Conservation (phyloP, 352 stramenopile genomes). For the Globisporangium middletonii region DNA sequence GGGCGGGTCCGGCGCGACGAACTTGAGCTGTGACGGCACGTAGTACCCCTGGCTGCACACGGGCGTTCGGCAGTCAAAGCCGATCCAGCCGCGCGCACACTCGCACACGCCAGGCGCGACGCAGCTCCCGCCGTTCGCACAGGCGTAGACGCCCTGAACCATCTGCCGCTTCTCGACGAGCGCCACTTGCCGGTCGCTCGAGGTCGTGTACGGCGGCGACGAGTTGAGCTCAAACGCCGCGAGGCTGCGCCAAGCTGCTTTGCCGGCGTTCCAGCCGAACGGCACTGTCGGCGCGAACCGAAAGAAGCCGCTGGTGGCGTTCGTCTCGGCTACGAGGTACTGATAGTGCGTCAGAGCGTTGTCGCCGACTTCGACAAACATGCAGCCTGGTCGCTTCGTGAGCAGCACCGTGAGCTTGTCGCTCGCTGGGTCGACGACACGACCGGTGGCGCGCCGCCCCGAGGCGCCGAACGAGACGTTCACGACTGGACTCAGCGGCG, state of each 20-base stretch:
- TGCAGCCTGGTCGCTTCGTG: conserved; percentile 20
- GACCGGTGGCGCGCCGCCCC: conserved; percentile 19
- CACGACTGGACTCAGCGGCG: conserved; percentile 31
- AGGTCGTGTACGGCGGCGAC: conserved; percentile 51
- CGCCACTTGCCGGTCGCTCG: conserved; percentile 87
- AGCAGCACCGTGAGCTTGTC: conserved; percentile 14
- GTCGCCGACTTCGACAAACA: conserved; percentile 85
- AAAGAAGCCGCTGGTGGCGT: conserved; percentile 64
- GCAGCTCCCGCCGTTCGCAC: conserved; percentile 92
- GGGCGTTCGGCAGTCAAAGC: conserved; percentile 96
- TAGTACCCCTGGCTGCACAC: conserved; percentile 94
- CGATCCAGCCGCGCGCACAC: conserved; percentile 89
- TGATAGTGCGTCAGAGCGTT: conserved; percentile 82
- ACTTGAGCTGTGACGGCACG: conserved; percentile 63
- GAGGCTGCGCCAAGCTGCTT: conserved; percentile 65
- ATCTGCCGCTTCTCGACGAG: conserved; percentile 80
- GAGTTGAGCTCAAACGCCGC: conserved; percentile 29
- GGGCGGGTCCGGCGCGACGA: conserved; percentile 64
- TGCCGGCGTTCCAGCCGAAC: conserved; percentile 79
- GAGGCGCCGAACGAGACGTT: conserved; percentile 28
- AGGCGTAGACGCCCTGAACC: conserved; percentile 92
- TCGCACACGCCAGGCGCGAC: conserved; percentile 87
- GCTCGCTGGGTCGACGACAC: conserved; percentile 16
- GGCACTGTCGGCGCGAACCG: conserved; percentile 77
- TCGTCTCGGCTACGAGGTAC: conserved; percentile 74